Evolutionary conservation across 2,329 filamentous ascomycete species (phyloP).

Genomic region (Calonectria naviculata): DNA sequence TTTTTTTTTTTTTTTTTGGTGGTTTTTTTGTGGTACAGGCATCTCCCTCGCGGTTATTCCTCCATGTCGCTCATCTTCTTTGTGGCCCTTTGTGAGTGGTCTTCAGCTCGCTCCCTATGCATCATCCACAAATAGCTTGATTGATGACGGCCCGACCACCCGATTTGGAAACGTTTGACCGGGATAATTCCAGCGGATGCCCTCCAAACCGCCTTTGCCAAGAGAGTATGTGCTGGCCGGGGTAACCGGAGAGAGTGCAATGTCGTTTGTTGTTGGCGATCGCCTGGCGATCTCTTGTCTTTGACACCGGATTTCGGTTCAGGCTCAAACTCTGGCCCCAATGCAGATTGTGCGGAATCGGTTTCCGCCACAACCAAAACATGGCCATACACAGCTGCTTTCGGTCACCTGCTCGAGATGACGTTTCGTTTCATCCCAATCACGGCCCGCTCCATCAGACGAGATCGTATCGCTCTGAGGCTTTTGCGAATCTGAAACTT

Average conservation of each 20-base stretch:
- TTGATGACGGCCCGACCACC: neutral
- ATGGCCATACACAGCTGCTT: neutral
- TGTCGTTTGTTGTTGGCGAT: constrained; percentile 11
- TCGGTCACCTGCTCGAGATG: neutral
- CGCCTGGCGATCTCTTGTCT: neutral
- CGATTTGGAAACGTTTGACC: neutral
- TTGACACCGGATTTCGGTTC: neutral
- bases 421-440: constrained; percentile 3
- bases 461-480: neutral
- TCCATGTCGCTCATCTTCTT: neutral
- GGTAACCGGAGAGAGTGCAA: neutral
- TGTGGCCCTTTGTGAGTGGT: constrained; percentile 6
- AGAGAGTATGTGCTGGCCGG: neutral
- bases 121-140: constrained; percentile 7
- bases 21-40: constrained; percentile 4
- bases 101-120: neutral
- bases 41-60: neutral
- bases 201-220: neutral
- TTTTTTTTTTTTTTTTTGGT: too few species aligned
- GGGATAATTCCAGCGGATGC: neutral
- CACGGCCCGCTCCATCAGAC: constrained; percentile 3
- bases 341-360: neutral
- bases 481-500: constrained; percentile 10
- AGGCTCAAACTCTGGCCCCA: neutral
- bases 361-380: neutral